phyloP scores from a whole-genome alignment of 176 grass and related monocot genomes.

The Bromus sterilis region DNA sequence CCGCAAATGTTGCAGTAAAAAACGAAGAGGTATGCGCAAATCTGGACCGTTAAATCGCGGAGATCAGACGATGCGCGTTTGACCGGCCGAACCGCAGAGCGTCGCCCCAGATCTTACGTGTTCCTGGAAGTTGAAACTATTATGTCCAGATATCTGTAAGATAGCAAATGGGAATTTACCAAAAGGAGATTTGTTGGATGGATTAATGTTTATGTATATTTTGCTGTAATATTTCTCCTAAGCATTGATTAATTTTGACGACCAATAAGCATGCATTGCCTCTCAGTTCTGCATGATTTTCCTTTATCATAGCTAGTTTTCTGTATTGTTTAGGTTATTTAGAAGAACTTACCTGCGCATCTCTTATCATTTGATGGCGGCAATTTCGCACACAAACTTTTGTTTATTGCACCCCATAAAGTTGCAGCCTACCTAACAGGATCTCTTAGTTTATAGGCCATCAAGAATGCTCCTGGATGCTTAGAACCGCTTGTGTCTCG shows the following conservation, averaged over 20 bases:
- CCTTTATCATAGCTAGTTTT: not conserved
- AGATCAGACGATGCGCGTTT: no score
- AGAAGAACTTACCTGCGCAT: not conserved
- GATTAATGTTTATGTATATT: not conserved
- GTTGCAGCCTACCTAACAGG: conserved; percentile 33
- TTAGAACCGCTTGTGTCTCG: conserved; percentile 69
- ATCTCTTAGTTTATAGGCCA: conserved; percentile 73
- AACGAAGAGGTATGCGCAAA: no score
- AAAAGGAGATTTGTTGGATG: conserved; percentile 9
- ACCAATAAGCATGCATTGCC: not conserved
- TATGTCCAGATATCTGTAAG: not conserved
- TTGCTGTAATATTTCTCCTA: not conserved
- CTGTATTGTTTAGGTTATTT: not conserved
- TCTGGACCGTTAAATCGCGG: no score
- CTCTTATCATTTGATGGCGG: not conserved
- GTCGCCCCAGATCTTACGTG: not conserved
- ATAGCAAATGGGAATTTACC: not conserved
- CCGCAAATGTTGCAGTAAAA: no score
- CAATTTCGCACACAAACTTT: not conserved
- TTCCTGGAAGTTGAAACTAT: not conserved
- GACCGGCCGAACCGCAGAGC: no score
- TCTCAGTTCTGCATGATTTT: not conserved
- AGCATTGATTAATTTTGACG: not conserved
- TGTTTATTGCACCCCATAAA: conserved; percentile 1
- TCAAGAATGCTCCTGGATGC: conserved; percentile 90